Base-by-base conservation (phyloP, 805 yeast genomes). In the Candida taoyuanica region DNA sequence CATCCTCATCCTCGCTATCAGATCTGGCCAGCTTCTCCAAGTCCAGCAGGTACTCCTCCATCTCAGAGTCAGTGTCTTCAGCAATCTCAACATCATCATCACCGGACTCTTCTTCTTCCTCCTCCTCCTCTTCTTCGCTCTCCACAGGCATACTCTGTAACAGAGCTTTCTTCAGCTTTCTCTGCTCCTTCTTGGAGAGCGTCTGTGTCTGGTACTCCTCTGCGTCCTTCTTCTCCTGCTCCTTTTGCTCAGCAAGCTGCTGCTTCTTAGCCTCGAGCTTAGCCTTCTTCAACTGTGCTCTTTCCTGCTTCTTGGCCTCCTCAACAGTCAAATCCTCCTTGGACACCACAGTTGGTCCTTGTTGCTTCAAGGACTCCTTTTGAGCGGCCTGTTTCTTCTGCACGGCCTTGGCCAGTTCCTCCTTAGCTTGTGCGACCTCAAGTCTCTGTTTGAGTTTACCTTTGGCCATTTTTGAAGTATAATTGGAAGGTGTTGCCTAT, bases 161-260 rank as follows among this genome's bases (percentile, higher is more conserved):
- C 11, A 48, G 40, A 57, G 58, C 58, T 47, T 76, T 76, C 67
- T 76, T 76, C 60, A 76, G 62, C 52, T 70, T 65, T 64, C 84
- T 74, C 56, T 69, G 71, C 36, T 78, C 84, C 50, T 78, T 81
- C 61, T 75, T 79, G 33, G 85, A 78, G 40, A 80, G 64, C 15
- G 70, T 64, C 17, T 59, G 55, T 46, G 78, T 70, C 46, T 77
- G 63, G 41, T 74, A 74, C 18, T 60, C 73, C 33, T 57, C 65
- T 9, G 53, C 50, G 31, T 28, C 18, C 30, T 41, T 42, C 12
- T 29, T 46, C 40, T 42, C 52, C 47, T 26, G 43, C 44, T 29
- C 41, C 37, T 16, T 44, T 46, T 25, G 46, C 24, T 47, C 44
- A n/a, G 52, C 51, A n/a, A n/a, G n/a, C n/a, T n/a, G n/a, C 33